Evolutionary conservation across 2,329 filamentous ascomycete species (phyloP), one percentile per base, ranked within the genome.

Genomic region (Claviceps sp.): DNA sequence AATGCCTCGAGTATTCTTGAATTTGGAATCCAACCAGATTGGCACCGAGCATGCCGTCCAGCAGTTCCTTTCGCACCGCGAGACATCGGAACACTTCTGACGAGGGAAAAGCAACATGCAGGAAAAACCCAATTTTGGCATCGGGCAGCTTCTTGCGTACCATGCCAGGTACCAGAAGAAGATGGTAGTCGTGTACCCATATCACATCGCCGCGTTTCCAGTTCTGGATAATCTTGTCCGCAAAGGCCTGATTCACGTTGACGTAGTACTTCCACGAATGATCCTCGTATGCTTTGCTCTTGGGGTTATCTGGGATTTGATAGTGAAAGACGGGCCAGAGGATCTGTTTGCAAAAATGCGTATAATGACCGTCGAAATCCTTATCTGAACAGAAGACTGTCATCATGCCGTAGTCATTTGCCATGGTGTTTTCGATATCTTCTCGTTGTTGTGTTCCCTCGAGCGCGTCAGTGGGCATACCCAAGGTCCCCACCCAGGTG

Each of bases 291-390:
- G 91, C 91, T 67, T 97, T 97, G 79, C 89, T 96, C 75, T 95
- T 95, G 26, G 91, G 91, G 64, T 95, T 94, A 65, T 97, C 93
- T 0, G 91, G 93, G 54, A 97, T 95, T 68, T 96, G 90, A 67
- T 97, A 97, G 69, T 97, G 90, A 68, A 97, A 95, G 54, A 96
- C 90, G 1, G 91, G 91, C 91, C 91, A 97, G 6, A 97, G 75
- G 52, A 97, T 95, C 63, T 91, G 89, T 72, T 97, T 97, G 82
- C 90, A 96, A 65, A 93, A 97, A 68, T 96, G 90, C 13, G 85
- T 81, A 64, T 97, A 97, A 69, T 95, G 90, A 1, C 90, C 89
- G 62, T 96, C 86, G 63, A 96, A 89, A 67, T 97, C 90, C 63
- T 85, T 89, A 70, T 97, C 91, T 55, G 82, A 86, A 66, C 87